phyloP scores from a whole-genome alignment of 495 filamentous ascomycete genomes.

The Xylaria scruposa region DNA sequence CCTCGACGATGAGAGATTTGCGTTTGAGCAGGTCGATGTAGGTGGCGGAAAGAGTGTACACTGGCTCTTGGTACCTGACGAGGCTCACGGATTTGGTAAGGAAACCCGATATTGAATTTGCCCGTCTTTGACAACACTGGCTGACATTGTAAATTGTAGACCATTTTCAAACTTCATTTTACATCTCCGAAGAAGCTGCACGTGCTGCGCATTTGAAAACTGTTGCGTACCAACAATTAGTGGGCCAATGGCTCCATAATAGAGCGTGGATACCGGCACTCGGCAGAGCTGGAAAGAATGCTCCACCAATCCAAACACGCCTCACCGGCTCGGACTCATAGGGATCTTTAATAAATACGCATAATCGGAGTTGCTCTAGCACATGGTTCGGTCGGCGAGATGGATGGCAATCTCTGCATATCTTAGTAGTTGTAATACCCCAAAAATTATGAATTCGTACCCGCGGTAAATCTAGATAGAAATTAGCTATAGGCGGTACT shows the following conservation, averaged over 20 bases:
- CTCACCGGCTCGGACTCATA: background rate
- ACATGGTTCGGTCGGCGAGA: background rate
- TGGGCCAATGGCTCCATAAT: slow-evolving; percentile 44
- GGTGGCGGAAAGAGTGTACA: slow-evolving; percentile 25
- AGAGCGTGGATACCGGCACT: slow-evolving; percentile 37
- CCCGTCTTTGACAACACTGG: background rate
- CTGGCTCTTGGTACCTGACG: slow-evolving; percentile 51
- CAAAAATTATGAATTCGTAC: too few relatives aligned
- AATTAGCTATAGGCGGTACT: too few relatives aligned
- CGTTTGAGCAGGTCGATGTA: slow-evolving; percentile 31
- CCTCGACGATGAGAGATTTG: slow-evolving; percentile 40
- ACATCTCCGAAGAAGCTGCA: background rate
- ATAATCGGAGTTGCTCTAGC: background rate
- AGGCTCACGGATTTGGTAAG: slow-evolving; percentile 22
- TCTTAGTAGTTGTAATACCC: background rate
- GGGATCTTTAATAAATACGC: background rate
- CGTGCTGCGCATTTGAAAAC: slow-evolving; percentile 28
- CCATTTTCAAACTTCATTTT: background rate
- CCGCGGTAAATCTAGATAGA: background rate
- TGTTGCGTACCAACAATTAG: slow-evolving; percentile 37
- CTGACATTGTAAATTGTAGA: background rate
- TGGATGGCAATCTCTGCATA: background rate
- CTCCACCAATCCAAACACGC: background rate
- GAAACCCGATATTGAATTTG: background rate
- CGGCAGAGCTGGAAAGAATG: background rate